These are phyloP conservation scores for Caloboletus firmus DNA, from an alignment of 1,284 basidiomycete genomes.

Conservation along the genomic window DNA sequence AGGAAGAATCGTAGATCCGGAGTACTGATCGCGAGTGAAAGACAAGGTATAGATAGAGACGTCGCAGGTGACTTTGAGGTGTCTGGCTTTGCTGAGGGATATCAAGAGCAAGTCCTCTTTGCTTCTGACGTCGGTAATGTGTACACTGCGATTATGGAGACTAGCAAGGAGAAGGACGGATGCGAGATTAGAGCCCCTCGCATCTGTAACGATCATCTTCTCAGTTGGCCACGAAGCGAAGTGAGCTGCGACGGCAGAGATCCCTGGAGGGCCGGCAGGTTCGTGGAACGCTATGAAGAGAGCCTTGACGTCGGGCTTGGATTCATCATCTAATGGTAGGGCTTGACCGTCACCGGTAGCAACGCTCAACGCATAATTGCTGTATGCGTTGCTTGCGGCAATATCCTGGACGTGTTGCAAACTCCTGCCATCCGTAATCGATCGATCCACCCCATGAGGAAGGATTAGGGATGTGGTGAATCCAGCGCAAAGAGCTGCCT, in stretches of 20 bases:
- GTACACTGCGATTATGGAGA: conserved; percentile 86
- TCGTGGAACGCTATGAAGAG: conserved; percentile 83
- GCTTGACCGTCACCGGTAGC: conserved; percentile 74
- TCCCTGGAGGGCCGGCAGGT: conserved; percentile 45
- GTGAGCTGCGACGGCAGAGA: conserved; percentile 77
- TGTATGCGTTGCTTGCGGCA: conserved; percentile 65
- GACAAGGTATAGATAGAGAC: conserved; percentile 93
- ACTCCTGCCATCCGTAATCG: conserved; percentile 66
- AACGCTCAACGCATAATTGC: conserved; percentile 85
- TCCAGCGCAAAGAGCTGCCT: conserved; percentile 83
- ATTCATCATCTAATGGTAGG: conserved; percentile 68
- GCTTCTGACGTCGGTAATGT: conserved; percentile 91
- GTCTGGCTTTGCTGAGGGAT: conserved; percentile 91
- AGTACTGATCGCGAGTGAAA: conserved; percentile 80
- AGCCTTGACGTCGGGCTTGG: conserved; percentile 76
- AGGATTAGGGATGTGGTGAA: conserved; percentile 84
- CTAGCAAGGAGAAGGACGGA: conserved; percentile 93
- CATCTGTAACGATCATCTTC: conserved; percentile 93
- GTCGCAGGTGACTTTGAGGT: conserved; percentile 94
- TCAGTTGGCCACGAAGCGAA: conserved; percentile 91
- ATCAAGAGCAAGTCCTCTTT: conserved; percentile 91
- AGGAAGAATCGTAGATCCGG: conserved; percentile 69
- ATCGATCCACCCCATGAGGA: conserved; percentile 63
- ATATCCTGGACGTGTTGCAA: conserved; percentile 72
- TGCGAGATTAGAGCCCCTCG: conserved; percentile 89